phyloP scores from a whole-genome alignment of 495 filamentous ascomycete species.

The Chaetomium fimeti region DNA sequence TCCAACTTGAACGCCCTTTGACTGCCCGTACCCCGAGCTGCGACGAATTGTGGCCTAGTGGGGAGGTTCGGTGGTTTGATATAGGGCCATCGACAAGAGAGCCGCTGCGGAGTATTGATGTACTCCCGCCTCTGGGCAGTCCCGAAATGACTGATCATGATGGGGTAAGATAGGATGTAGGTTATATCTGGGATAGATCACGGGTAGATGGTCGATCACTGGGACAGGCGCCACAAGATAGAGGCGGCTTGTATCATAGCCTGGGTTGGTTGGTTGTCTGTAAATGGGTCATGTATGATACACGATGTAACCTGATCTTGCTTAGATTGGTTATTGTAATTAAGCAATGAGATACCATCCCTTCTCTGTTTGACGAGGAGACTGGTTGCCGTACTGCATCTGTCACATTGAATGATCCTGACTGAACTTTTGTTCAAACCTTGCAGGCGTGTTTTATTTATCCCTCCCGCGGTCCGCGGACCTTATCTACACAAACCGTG shows the following conservation, averaged over 20 bases:
- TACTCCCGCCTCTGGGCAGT: not conserved
- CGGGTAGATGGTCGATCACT: slow-evolving; percentile 9
- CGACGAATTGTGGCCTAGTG: too few relatives aligned
- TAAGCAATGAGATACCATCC: slow-evolving; percentile 10
- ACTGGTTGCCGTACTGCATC: not conserved
- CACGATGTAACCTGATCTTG: slow-evolving; percentile 1
- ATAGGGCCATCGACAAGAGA: not conserved
- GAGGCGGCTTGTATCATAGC: slow-evolving; percentile 10
- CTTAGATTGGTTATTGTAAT: not conserved
- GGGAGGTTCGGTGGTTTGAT: not conserved
- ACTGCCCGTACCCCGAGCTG: not conserved
- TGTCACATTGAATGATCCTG: not conserved
- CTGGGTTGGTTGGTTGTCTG: slow-evolving; percentile 8
- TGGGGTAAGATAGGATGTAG: slow-evolving; percentile 1
- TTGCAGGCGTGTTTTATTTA: slow-evolving; percentile 18
- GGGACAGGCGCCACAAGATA: slow-evolving; percentile 13
- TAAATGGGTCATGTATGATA: slow-evolving; percentile 20
- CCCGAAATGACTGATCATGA: not conserved
- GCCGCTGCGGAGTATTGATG: not conserved
- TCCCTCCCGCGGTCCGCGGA: slow-evolving; percentile 14
- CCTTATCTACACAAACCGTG: slow-evolving; percentile 25
- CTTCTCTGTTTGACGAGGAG: not conserved
- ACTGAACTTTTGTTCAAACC: not conserved
- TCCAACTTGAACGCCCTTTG: not conserved
- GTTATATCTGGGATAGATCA: slow-evolving; percentile 17